Evolutionary conservation across 495 filamentous ascomycete genomes (phyloP), one percentile per base, ranked within the genome.

Genomic region (Penicillium odoratum): DNA sequence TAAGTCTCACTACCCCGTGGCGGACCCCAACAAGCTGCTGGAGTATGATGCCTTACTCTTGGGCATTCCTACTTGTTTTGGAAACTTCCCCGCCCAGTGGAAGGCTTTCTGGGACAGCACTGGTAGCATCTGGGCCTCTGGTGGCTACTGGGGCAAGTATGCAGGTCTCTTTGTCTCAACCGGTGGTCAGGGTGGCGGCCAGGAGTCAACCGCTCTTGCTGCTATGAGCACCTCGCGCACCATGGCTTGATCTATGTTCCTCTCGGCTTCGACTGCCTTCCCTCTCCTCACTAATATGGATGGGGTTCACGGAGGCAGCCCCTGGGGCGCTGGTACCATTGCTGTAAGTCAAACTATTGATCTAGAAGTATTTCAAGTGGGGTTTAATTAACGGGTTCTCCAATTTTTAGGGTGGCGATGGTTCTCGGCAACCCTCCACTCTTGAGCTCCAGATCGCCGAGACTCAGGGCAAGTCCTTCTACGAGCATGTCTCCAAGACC

Each of bases 71-170:
- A 98, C 94, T 15, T 87, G 94, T 56, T 98, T 90, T 78, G 94
- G 94, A 71, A 98, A 96, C 85, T 96, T 97, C 83, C 93, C 94
- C 38, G 92, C 88, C 28, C 94, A 98, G 77, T 98, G 89, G 89
- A 97, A 93, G 82, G 70, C 85, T 43, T 95, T 92, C 83, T 92
- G 87, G 88, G 90, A 95, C 80, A 79, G 81, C 71, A 89, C 89
- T 25, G 91, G 91, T 67, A 75, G 80, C 68, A 87, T 88, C 65
- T 91, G 88, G 88, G 63, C 71, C 36, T 68, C 72, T n/a, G 91
- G 93, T 57, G 87, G 82, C 61, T 92, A 83, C 82, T 88, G 84
- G 79, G 91, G 91, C 75, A 98, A 98, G 83, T 89, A 90, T 61
- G 94, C 88, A 49, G 93, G 94, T 71, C 55, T 97, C 50, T 98